Evolutionary conservation across 192 early-diverging fungal species (phyloP).

Genomic region (Ambispora gerdemannii): DNA sequence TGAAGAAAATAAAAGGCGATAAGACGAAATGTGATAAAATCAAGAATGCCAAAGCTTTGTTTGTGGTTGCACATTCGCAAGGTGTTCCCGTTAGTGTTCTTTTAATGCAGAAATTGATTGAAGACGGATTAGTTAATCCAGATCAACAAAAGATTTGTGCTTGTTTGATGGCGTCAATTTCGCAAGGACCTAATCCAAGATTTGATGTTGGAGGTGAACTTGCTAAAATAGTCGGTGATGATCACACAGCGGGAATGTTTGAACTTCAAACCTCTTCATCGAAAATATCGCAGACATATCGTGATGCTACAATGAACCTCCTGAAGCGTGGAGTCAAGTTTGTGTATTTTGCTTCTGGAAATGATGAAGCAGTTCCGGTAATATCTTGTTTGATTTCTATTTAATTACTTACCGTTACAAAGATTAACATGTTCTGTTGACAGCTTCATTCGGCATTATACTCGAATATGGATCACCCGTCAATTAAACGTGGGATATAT

Average conservation of each 20-base stretch:
- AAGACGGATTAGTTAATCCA: neutral
- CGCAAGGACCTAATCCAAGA: neutral
- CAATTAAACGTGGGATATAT: neutral
- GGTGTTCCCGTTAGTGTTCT: neutral
- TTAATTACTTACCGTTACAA: neutral
- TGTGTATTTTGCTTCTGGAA: neutral
- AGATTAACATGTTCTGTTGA: neutral
- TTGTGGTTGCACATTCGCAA: neutral
- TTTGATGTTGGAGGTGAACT: neutral
- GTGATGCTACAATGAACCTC: neutral
- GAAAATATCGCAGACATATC: neutral
- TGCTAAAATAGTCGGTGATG: neutral
- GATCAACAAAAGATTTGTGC: neutral
- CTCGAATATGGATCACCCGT: neutral
- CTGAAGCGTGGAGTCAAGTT: neutral
- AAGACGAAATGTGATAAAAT: neutral
- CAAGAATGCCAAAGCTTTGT: neutral
- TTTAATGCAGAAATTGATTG: neutral
- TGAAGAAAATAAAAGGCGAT: neutral
- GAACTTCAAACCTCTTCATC: neutral
- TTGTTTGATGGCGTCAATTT: neutral
- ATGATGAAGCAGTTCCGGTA: neutral
- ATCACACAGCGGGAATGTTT: neutral
- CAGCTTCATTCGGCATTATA: neutral
- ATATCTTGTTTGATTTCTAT: neutral